Conservation (phyloP, 2,329 filamentous ascomycete species). For the Dothistroma septosporum region DNA sequence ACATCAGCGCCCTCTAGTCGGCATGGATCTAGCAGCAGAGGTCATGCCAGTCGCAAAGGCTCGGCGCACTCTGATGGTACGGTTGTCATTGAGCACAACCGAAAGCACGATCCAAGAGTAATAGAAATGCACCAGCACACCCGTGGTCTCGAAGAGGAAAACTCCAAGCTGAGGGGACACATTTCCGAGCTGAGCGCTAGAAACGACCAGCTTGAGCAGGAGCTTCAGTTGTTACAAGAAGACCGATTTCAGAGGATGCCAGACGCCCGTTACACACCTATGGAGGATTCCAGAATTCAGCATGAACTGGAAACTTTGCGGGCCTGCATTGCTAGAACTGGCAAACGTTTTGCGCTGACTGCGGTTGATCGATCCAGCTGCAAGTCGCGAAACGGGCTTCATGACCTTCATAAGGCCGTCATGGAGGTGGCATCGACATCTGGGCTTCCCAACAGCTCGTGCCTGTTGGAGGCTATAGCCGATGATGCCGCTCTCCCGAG, state of each 20-base stretch:
- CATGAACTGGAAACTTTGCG: conserved; percentile 7
- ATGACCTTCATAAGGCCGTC: not conserved
- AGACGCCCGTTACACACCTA: conserved; percentile 8
- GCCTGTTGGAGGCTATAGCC: not conserved
- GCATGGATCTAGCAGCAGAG: not conserved
- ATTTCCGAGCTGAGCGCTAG: not conserved
- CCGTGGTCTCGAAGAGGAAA: not conserved
- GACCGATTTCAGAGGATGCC: conserved; percentile 7
- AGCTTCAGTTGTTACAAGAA: conserved; percentile 9
- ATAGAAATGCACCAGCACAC: not conserved
- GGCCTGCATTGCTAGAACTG: conserved; percentile 5
- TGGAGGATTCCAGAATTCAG: conserved; percentile 8
- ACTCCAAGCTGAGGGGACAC: not conserved
- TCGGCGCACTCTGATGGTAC: not conserved
- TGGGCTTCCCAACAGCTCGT: not conserved
- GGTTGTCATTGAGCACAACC: not conserved
- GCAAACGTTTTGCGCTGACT: conserved; percentile 6
- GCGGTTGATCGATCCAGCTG: not conserved
- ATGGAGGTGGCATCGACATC: not conserved
- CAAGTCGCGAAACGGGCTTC: not conserved
- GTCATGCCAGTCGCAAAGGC: not conserved
- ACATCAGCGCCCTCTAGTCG: not conserved
- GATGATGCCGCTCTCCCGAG: not conserved
- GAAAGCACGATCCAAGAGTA: not conserved
- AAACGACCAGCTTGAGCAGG: conserved; percentile 8